These are phyloP conservation scores for Smithsoniella earleae DNA, from an alignment of 163 green algal genomes.

Conservation along the genomic window DNA sequence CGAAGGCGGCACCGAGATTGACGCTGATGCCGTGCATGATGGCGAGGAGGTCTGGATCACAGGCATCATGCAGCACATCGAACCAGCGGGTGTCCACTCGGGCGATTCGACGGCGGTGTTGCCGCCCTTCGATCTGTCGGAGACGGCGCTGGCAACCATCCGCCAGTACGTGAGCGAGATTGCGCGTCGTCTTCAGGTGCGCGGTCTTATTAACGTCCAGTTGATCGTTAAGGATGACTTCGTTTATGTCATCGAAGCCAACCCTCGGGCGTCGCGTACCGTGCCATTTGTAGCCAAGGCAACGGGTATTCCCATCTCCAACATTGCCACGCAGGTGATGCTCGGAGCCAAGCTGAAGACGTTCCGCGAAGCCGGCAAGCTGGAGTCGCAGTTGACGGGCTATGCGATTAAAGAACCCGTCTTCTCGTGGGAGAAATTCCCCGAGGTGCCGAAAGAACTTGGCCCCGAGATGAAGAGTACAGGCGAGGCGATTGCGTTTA, in stretches of 20 bases:
- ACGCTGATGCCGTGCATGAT: conserved; percentile 92
- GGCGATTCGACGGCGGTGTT: conserved; percentile 87
- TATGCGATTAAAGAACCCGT: no score
- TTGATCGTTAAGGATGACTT: conserved; percentile 74
- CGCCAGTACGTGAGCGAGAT: conserved; percentile 80
- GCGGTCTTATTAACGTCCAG: conserved; percentile 98
- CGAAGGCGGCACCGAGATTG: conserved; percentile 81
- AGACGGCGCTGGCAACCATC: conserved; percentile 60
- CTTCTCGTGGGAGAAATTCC: no score
- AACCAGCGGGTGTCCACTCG: conserved; percentile 83
- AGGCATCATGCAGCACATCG: conserved; percentile 99
- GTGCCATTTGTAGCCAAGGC: conserved; percentile 92
- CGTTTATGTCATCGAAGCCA: conserved; percentile 98
- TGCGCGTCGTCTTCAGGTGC: conserved; percentile 75
- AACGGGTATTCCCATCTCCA: conserved; percentile 87
- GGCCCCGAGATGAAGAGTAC: no score
- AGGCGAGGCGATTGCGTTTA: no score
- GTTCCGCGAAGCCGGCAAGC: no score
- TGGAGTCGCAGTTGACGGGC: no score
- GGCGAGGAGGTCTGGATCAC: conserved; percentile 81
- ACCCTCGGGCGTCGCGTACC: conserved; percentile 83
- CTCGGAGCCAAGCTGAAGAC: conserved; percentile 37
- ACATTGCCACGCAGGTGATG: conserved; percentile 93
- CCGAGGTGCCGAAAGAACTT: no score
- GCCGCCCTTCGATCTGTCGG: conserved; percentile 71